Base-by-base conservation (phyloP, 2,329 filamentous ascomycete genomes). In the Byssochlamys sp. region DNA sequence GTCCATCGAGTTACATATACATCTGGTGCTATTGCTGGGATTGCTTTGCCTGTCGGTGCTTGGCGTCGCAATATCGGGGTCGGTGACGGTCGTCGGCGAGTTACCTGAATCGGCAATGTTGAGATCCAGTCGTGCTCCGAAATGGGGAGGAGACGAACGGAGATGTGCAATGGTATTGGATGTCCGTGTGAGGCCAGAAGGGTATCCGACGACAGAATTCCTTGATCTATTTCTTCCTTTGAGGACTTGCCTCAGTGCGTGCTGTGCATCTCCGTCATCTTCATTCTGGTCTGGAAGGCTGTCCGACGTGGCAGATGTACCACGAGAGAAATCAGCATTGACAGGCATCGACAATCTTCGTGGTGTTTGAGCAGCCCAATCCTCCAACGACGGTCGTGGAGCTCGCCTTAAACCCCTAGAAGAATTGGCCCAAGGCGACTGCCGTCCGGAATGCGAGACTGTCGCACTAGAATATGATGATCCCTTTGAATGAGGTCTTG, bases 1-100 rank as follows among this genome's bases (percentile, higher is more conserved):
- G 48, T 81, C 78, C 55, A 76, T 71, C 14, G 78, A 77, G 54
- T 80, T 78, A 65, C 84, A 86, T 27, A 84, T 69, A 67, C 84
- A 86, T 39, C 83, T 77, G 9, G 82, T 83, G 35, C 78, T 78
- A 59, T 71, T 77, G 59, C 77, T 78, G 9, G 77, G 78, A 24
- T 78, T 75, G 62, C 75, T 80, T 60, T 77, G 80, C 45, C 78
- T 77, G 56, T 81, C 79, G 14, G 79, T 81, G 58, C 74, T 79
- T 1, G 81, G 81, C 0, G 81, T 82, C 2, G 75, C 74, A 54
- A 81, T 62, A 56, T 77, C 77, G 9, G 77, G 74, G 59, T 80
- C 77, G 7, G 78, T 77, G 58, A 78, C 72, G 28, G 77, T 81
- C 1, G 77, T 78, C 19, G 80, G 80, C n/a, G 78, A 79, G 24